Percentiles rank a stretch among this genome's conserved stretches.
Evolutionary conservation across 2,329 filamentous ascomycete genomes (phyloP).

Genomic region (Cladophialophora carrionii): DNA sequence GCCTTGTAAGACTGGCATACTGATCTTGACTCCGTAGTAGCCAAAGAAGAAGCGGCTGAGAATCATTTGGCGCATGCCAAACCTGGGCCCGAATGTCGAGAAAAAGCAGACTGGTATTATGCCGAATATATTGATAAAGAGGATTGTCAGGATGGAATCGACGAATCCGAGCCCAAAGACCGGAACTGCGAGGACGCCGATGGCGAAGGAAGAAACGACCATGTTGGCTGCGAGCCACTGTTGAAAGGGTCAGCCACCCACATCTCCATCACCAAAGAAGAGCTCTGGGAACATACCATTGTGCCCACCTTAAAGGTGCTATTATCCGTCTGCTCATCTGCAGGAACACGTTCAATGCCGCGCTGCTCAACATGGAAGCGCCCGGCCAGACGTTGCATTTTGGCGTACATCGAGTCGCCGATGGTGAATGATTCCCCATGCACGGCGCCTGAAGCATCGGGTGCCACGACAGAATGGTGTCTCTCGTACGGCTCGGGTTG

Average conservation of each 20-base stretch:
- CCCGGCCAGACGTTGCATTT: constrained; percentile 64
- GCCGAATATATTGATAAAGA: constrained; percentile 78
- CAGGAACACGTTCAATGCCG: constrained; percentile 74
- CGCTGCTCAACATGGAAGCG: constrained; percentile 71
- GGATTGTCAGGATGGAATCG: constrained; percentile 70
- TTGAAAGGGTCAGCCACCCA: constrained; percentile 13
- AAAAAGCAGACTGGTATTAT: constrained; percentile 74
- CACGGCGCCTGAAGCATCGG: constrained; percentile 54
- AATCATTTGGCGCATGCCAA: constrained; percentile 79
- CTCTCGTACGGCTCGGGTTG: constrained; percentile 25
- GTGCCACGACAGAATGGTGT: constrained; percentile 34
- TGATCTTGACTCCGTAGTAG: constrained; percentile 69
- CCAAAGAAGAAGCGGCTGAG: constrained; percentile 78
- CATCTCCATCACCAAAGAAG: not conserved
- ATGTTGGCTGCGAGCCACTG: constrained; percentile 79
- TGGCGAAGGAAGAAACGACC: constrained; percentile 75
- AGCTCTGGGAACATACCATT: constrained; percentile 59
- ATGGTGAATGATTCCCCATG: constrained; percentile 62
- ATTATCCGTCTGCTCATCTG: constrained; percentile 67
- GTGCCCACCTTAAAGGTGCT: constrained; percentile 70
- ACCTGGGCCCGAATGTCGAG: constrained; percentile 73
- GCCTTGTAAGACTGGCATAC: constrained; percentile 71
- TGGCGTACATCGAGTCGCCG: constrained; percentile 61
- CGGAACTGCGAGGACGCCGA: constrained; percentile 70
- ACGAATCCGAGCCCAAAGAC: constrained; percentile 72